Evolutionary conservation across 768 basidiomycete genomes (phyloP), one percentile per base, ranked within the genome.

Genomic region (Suillus americanus): DNA sequence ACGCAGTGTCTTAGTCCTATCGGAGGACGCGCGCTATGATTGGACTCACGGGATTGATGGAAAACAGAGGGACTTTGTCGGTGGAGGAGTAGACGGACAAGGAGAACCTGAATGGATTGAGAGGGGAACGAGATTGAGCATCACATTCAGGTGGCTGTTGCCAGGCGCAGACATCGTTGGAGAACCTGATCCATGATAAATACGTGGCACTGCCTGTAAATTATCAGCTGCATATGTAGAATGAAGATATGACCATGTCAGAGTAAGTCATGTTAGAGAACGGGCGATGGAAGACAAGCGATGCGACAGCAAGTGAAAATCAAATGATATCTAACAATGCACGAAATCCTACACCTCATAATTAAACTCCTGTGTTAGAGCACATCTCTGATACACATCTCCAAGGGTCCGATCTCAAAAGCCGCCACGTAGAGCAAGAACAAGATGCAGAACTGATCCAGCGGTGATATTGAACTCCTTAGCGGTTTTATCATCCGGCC

Each of bases 381-480:
- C 37, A 38, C 35, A 35, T 62, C 60, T 45, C 62, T 37, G 38
- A 62, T 33, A 41, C 55, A 53, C 43, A 67, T 50, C 35, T 41
- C 18, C n/a, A 25, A 25, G 60, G 46, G 51, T 30, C 46, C 60
- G 61, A 55, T 62, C 37, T 69, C 83, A 79, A 88, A 77, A 78
- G 79, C 97, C 97, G 51, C 97, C 97, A 77, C 97, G 94, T 50
- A 99, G 86, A 8, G 97, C 95, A 55, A 99, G 88, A 63, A 99
- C 97, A 59, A 99, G 82, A 81, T 99, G 97, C 69, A 99, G 87
- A 33, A 94, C 91, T 30, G 92, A 85, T 62, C 97, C 96, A 3
- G 94, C 89, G 28, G 79, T 74, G 75, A 99, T 90, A 74, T 91
- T 92, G 77, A 89, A 89, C 13, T 95, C 93, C 67, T 84, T 85